Conservation (phyloP, 2,329 filamentous ascomycete species). For the Pezicula neosporulosa region DNA sequence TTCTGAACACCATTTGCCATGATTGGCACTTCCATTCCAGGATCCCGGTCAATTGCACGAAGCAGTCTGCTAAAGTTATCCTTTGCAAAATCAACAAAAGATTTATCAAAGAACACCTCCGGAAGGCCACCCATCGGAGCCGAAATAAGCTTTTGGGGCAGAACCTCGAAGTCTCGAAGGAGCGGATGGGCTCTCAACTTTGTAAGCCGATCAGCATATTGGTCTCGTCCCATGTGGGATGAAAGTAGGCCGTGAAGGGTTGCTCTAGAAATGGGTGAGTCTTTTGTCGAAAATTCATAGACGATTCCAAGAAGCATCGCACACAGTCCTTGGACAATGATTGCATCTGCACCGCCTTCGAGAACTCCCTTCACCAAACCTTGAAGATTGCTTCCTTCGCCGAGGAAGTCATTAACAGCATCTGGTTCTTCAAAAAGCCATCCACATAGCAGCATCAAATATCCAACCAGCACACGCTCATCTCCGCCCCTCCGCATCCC, state of each 20-base stretch:
- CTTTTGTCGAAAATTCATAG: constrained; percentile 97
- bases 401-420: constrained; percentile 88
- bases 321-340: constrained; percentile 76
- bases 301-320: constrained; percentile 81
- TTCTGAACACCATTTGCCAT: constrained; percentile 77
- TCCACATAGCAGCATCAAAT: constrained; percentile 81
- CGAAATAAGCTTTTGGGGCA: constrained; percentile 63
- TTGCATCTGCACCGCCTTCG: constrained; percentile 54
- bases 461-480: constrained; percentile 75
- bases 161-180: constrained; percentile 86
- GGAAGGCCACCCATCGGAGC: constrained; percentile 55
- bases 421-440: constrained; percentile 93
- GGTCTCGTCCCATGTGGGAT: constrained; percentile 76
- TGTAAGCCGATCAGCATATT: constrained; percentile 78
- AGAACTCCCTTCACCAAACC: constrained; percentile 71
- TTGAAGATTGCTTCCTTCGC: constrained; percentile 90
- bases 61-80: constrained; percentile 88
- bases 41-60: constrained; percentile 86
- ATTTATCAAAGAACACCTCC: constrained; percentile 79
- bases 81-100: constrained; percentile 91
- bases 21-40: constrained; percentile 80
- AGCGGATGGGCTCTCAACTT: constrained; percentile 74
- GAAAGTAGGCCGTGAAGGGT: constrained; percentile 77
- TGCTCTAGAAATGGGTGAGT: constrained; percentile 81
- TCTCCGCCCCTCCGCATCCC: constrained; percentile 75